Evolutionary conservation across 139 green algal genomes (phyloP), one percentile per base, ranked within the genome.

Genomic region (Chlamydomonas sphaeroides): DNA sequence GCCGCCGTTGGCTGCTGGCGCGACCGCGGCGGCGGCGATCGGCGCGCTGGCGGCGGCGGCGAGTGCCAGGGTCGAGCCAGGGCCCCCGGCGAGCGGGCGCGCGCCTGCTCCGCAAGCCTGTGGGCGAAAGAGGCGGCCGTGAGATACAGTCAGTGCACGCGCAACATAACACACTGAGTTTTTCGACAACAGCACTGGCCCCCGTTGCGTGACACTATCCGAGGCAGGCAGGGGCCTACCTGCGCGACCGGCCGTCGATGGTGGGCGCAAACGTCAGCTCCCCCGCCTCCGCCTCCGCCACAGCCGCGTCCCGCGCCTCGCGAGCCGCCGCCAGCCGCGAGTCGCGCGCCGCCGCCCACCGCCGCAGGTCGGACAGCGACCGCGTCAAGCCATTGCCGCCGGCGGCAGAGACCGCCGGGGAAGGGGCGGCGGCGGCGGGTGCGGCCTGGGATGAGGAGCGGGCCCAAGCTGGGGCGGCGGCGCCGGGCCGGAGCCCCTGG

Each of bases 191-290:
- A 17, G 51, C 15, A 28, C 14, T 61, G 3, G 15, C 6, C 20
- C 14, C 15, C 14, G 15, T 28, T 30, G 17, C 20, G 51, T 4
- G 18, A 26, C 20, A 4, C 15, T 25, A 26, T 17, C 3, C 18
- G 4, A 26, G 15, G 17, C 51, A 28, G 51, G 51, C 51, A 3
- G 51, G 4, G 4, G 17, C 48, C 21, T n/a, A 77, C 69, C 48
- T 79, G 10, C 71, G 71, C 23, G 71, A 79, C 23, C 35, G 33
- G 35, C 51, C 71, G 11, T 38, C 53, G 8, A 79, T 79, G 25
- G 35, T 33, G 2, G 71, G 71, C 51, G 51, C 45, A 51, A 79
- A 79, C 11, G 71, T 66, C 3, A 53, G 51, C 49, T 78, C 33
- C 23, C 5, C 0, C 1, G 32, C 35, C 51, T 39, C 33, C 23